These are phyloP conservation scores for Nyctanthes arbortristis DNA, from an alignment of 257 asterid species.

Conservation along the genomic window DNA sequence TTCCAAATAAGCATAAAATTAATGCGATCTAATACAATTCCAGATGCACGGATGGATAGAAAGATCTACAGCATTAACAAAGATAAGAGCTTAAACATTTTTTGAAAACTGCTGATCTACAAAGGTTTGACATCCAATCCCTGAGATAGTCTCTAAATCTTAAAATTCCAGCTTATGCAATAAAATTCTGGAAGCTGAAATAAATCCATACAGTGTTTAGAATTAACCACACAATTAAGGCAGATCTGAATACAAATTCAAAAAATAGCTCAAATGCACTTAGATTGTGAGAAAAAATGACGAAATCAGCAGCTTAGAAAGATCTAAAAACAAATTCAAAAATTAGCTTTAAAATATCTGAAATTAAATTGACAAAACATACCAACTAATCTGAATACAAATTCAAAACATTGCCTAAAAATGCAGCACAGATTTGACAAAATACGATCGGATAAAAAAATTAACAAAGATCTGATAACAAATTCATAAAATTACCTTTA, in stretches of 20 bases:
- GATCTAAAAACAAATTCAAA: no score
- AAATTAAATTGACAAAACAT: no score
- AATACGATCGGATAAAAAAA: no score
- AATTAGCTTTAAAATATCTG: no score
- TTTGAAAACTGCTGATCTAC: neutral
- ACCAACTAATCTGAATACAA: neutral
- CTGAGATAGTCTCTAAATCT: neutral
- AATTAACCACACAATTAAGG: neutral
- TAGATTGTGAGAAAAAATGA: no score
- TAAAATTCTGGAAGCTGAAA: neutral
- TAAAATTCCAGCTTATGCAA: neutral
- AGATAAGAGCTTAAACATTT: neutral
- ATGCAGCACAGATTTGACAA: neutral
- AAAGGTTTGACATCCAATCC: neutral
- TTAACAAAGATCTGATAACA: neutral
- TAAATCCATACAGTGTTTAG: neutral
- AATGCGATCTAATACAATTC: neutral
- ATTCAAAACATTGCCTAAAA: neutral
- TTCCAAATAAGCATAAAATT: neutral
- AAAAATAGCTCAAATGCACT: no score
- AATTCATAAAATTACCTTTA: neutral
- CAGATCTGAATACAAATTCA: neutral
- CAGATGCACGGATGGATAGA: neutral
- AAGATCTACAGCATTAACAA: neutral
- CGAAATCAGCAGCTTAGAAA: no score